Base-by-base conservation (phyloP, 2,329 filamentous ascomycete genomes). In the Diplodia intermedia region DNA sequence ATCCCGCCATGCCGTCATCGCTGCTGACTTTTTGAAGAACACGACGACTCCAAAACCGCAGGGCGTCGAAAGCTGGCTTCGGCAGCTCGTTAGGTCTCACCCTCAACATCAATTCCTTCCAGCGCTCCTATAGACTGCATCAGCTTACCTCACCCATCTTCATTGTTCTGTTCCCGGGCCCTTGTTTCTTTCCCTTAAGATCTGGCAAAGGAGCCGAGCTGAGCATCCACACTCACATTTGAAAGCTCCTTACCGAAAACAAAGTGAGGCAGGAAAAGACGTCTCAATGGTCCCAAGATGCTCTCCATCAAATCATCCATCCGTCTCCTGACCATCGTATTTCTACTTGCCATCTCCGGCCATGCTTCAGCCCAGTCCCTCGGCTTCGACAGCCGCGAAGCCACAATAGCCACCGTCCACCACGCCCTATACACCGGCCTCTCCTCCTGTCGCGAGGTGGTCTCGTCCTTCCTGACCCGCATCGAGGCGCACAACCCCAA, bases 351-450 rank as follows among this genome's bases (percentile, higher is more conserved):
- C 26, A n/a, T 43, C 40, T 33, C 29, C 9, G 26, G 33, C 6
- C 50, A 23, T 14, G 38, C 23, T 7, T 56, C 38, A 15, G 49
- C 49, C 12, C 72, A 74, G 69, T 69, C 69, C 60, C 73, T 83
- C 72, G 73, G 75, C 31, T 83, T 88, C 69, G 85, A 89, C 68
- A 77, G 83, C 12, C 79, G 84, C 63, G 87, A 89, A 77, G 85
- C 88, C 1, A 89, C 87, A 0, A 85, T 90, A 68, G 78, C 84
- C 36, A 81, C 81, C 1, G 82, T 88, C 8, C 88, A 89, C 69
- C 78, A 84, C 71, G 83, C 83, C 9, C 80, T 90, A 9, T 84
- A 83, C 72, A 82, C 82, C 26, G 80, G 84, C 11, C 75, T 82
- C 5, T 82, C 84, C 36, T 86, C 84, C 55, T 89, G 87, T 74